Evolutionary conservation across 768 basidiomycete genomes (phyloP).

Genomic region (Trametes gibbosa): DNA sequence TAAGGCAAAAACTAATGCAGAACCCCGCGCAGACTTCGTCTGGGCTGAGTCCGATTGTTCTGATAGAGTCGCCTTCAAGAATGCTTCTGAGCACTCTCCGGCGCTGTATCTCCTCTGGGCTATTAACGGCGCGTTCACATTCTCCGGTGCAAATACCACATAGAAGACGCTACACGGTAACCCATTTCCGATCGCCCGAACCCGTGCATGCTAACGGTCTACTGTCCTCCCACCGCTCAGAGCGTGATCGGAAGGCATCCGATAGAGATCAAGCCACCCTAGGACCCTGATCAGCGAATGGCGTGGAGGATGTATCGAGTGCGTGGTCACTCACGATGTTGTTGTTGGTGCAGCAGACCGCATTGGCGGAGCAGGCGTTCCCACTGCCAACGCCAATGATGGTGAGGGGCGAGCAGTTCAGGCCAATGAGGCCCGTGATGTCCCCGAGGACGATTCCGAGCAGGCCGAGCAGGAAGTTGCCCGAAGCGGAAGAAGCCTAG

Average conservation of each 20-base stretch:
- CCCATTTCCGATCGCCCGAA: background rate
- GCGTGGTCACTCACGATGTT: constrained; percentile 16
- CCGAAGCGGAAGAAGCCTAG: constrained; percentile 15
- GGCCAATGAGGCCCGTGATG: constrained; percentile 22
- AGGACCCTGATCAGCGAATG: background rate
- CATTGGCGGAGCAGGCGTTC: constrained; percentile 18
- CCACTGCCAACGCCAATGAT: constrained; percentile 24
- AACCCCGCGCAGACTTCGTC: background rate
- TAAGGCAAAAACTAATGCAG: background rate
- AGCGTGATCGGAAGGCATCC: constrained; percentile 24
- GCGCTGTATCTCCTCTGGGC: background rate
- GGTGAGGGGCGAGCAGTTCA: constrained; percentile 26
- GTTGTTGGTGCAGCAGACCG: constrained; percentile 30
- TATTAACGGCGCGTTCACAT: background rate
- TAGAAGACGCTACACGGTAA: background rate
- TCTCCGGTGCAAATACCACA: background rate
- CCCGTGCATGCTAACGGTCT: background rate
- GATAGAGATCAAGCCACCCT: constrained; percentile 23
- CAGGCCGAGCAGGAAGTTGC: constrained; percentile 14
- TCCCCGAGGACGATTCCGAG: constrained; percentile 25
- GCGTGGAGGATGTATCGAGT: background rate
- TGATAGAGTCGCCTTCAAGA: background rate
- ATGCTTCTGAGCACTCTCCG: background rate
- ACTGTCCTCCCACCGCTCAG: background rate
- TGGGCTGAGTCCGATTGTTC: background rate